Conservation (phyloP, 805 yeast genomes). For the Metschnikowia colocasiae region DNA sequence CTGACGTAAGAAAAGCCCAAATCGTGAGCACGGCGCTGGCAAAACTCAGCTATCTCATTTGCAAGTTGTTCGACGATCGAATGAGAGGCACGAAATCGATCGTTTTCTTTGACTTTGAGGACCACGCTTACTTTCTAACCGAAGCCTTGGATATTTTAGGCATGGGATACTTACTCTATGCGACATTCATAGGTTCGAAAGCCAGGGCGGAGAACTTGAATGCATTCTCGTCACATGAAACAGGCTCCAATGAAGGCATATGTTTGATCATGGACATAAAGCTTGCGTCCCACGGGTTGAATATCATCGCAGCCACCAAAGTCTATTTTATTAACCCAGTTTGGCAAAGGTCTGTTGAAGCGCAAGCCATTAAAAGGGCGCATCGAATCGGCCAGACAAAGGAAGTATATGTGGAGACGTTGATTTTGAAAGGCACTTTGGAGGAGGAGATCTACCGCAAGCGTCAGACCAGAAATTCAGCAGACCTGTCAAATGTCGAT, state of each 20-base stretch:
- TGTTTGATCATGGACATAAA: constrained; percentile 63
- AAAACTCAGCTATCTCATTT: constrained; percentile 57
- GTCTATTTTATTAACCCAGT: constrained; percentile 71
- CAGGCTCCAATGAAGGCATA: constrained; percentile 40
- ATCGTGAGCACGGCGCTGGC: constrained; percentile 62
- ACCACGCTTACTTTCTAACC: constrained; percentile 62
- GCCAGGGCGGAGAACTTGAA: constrained; percentile 52
- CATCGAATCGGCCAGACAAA: constrained; percentile 69
- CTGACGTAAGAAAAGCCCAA: constrained; percentile 24
- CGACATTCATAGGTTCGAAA: constrained; percentile 50
- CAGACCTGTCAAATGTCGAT: constrained; percentile 12
- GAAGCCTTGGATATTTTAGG: constrained; percentile 64
- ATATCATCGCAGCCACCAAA: constrained; percentile 63
- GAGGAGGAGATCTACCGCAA: constrained; percentile 63
- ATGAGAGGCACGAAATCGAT: constrained; percentile 46
- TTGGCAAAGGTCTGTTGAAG: constrained; percentile 66
- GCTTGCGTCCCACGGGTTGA: constrained; percentile 66
- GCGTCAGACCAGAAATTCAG: constrained; percentile 19
- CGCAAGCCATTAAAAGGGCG: constrained; percentile 74
- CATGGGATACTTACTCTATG: constrained; percentile 57
- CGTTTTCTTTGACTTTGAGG: constrained; percentile 69
- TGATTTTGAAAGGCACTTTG: constrained; percentile 57
- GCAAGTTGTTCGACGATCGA: constrained; percentile 53
- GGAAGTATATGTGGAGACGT: constrained; percentile 67
- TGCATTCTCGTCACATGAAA: constrained; percentile 43